Conservation (phyloP, 2,329 filamentous ascomycete genomes). For the Colletotrichum viniferum region DNA sequence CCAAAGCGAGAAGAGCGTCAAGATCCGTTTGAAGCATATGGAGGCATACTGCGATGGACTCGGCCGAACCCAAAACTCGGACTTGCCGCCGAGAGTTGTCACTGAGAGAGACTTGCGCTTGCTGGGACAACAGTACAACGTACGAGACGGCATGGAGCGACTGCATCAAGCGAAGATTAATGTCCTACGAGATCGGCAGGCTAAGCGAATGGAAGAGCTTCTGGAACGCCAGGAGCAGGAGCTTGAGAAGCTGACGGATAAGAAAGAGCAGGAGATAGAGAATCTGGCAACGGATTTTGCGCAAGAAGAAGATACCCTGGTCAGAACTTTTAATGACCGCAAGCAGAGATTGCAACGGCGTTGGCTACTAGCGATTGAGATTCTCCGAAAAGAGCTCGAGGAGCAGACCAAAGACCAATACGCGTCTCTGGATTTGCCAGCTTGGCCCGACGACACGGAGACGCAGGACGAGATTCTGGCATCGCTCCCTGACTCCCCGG, state of each 20-base stretch:
- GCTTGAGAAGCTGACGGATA: slow-evolving; percentile 47
- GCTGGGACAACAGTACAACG: slow-evolving; percentile 64
- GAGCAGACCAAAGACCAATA: slow-evolving; percentile 46
- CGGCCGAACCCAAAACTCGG: slow-evolving; percentile 41
- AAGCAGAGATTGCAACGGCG: slow-evolving; percentile 48
- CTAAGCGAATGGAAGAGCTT: slow-evolving; percentile 65
- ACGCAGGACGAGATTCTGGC: slow-evolving; percentile 14
- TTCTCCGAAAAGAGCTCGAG: slow-evolving; percentile 59
- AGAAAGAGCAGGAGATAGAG: slow-evolving; percentile 53
- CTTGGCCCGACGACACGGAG: slow-evolving; percentile 43
- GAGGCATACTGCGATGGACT: slow-evolving; percentile 67
- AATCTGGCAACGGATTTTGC: slow-evolving; percentile 50
- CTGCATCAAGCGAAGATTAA: slow-evolving; percentile 66
- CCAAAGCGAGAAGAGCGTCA: slow-evolving; percentile 60
- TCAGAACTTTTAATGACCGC: slow-evolving; percentile 48
- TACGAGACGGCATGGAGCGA: slow-evolving; percentile 63
- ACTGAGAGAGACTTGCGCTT: slow-evolving; percentile 65
- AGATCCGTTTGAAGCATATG: slow-evolving; percentile 67
- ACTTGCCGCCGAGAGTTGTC: slow-evolving; percentile 55
- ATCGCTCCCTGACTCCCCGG: slow-evolving; percentile 1
- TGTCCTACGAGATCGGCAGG: slow-evolving; percentile 67
- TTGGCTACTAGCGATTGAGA: slow-evolving; percentile 58
- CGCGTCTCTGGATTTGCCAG: slow-evolving; percentile 39
- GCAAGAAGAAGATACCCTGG: slow-evolving; percentile 55
- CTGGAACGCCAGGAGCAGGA: slow-evolving; percentile 59